Evolutionary conservation across 1,139 yeast genomes (phyloP).

Genomic region (Scheffersomyces quercinus): DNA sequence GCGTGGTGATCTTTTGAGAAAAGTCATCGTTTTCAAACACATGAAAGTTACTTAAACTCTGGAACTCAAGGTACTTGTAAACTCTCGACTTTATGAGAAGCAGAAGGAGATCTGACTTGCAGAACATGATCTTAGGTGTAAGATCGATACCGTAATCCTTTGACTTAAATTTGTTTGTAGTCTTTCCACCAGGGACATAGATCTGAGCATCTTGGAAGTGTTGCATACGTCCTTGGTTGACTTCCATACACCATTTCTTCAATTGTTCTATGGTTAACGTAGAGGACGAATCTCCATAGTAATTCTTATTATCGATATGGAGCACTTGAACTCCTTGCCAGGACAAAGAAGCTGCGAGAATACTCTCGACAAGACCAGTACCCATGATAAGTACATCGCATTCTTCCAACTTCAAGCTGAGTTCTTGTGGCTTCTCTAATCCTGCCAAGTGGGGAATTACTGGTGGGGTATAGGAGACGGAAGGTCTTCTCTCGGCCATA

Average conservation of each 20-base stretch:
- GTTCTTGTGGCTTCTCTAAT: conserved; percentile 62
- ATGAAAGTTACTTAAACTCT: conserved; percentile 84
- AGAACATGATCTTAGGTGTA: conserved; percentile 86
- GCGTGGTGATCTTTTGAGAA: conserved; percentile 68
- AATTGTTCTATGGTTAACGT: conserved; percentile 85
- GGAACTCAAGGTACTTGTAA: conserved; percentile 88
- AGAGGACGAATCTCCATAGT: conserved; percentile 87
- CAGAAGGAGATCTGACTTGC: conserved; percentile 80
- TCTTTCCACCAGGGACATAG: conserved; percentile 64
- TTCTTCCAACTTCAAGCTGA: conserved; percentile 52
- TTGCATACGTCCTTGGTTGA: conserved; percentile 47
- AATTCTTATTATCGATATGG: conserved; percentile 79
- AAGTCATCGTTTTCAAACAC: conserved; percentile 89
- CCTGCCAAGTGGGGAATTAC: conserved; percentile 84
- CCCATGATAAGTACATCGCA: conserved; percentile 91
- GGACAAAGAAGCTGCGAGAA: conserved; percentile 89
- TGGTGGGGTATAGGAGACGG: conserved; percentile 47
- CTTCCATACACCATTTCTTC: conserved; percentile 75
- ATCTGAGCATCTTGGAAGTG: conserved; percentile 62
- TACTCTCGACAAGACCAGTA: conserved; percentile 86
- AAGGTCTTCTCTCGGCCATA: conserved; percentile 74
- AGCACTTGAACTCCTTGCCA: conserved; percentile 95
- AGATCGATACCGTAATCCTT: conserved; percentile 85
- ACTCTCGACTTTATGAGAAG: conserved; percentile 82
- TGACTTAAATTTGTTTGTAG: conserved; percentile 51